Evolutionary conservation across 1,284 basidiomycete species (phyloP).

Genomic region (Ganoderma sp.): DNA sequence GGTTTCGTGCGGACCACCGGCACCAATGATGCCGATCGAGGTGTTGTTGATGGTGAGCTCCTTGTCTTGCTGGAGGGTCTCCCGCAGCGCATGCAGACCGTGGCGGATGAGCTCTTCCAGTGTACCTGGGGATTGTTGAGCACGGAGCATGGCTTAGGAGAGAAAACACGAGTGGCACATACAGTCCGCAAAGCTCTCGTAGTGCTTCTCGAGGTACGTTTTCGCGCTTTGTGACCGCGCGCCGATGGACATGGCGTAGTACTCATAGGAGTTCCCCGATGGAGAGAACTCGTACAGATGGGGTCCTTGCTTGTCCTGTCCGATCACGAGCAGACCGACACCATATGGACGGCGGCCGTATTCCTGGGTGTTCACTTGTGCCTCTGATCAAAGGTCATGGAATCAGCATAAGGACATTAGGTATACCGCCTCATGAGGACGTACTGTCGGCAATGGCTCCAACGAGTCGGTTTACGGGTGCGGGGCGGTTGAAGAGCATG

Average conservation of each 20-base stretch:
- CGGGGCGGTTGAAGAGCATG: conserved; percentile 94
- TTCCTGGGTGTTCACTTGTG: conserved; percentile 98
- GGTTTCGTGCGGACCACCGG: conserved; percentile 64
- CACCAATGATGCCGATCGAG: conserved; percentile 89
- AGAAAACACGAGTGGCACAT: conserved; percentile 40
- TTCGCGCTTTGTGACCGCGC: conserved; percentile 98
- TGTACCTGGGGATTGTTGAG: conserved; percentile 55
- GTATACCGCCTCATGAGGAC: conserved; percentile 38
- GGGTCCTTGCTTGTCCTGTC: conserved; percentile 92
- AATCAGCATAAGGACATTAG: neutral
- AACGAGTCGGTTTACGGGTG: conserved; percentile 93
- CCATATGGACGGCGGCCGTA: conserved; percentile 98
- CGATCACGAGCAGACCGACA: conserved; percentile 98
- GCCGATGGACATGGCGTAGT: conserved; percentile 98
- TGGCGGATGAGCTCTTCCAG: conserved; percentile 89
- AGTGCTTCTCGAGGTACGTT: conserved; percentile 97
- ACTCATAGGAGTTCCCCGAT: conserved; percentile 97
- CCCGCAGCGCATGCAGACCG: conserved; percentile 90
- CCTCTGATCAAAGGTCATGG: conserved; percentile 64
- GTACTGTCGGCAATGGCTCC: conserved; percentile 93
- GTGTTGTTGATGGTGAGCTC: conserved; percentile 92
- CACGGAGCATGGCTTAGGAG: conserved; percentile 1
- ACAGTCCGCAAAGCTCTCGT: conserved; percentile 87
- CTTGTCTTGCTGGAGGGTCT: conserved; percentile 97
- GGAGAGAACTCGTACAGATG: conserved; percentile 99